Evolutionary conservation across 495 filamentous ascomycete species (phyloP).

Genomic region (Immersiella caudata): DNA sequence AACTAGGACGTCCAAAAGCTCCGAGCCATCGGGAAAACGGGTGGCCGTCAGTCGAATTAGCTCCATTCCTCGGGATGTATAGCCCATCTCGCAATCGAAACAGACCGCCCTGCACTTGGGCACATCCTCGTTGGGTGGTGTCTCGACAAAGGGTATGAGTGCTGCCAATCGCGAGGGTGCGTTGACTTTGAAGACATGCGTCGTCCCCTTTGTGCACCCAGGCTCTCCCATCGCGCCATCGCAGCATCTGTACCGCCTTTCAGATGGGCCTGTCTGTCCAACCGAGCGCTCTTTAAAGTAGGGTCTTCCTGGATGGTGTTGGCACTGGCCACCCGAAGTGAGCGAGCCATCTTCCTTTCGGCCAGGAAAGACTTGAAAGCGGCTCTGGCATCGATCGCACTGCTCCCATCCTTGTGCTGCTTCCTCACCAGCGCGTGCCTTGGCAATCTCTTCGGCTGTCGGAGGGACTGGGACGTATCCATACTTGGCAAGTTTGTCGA

Average conservation of each 20-base stretch:
- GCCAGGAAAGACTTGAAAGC: constrained; percentile 92
- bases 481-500: constrained; percentile 60
- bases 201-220: constrained; percentile 69
- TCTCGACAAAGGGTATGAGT: constrained; percentile 76
- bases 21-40: constrained; percentile 77
- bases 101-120: constrained; percentile 59
- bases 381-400: constrained; percentile 81
- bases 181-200: constrained; percentile 87
- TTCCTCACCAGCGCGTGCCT: constrained; percentile 65
- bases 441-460: constrained; percentile 49
- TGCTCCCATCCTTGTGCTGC: constrained; percentile 75
- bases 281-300: constrained; percentile 51
- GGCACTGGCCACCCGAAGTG: constrained; percentile 74
- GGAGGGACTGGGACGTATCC: constrained; percentile 75
- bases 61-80: constrained; percentile 83
- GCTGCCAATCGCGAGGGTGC: constrained; percentile 75
- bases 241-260: constrained; percentile 78
- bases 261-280: constrained; percentile 48
- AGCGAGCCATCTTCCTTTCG: constrained; percentile 81
- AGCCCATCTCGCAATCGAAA: constrained; percentile 98
- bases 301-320: constrained; percentile 71
- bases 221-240: constrained; percentile 67
- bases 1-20: constrained; percentile 82
- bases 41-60: constrained; percentile 85
- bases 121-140: constrained; percentile 61